A percentile compares a stretch with the other conserved stretches of the same genome.
Conservation (phyloP, 2,329 filamentous ascomycete genomes). For the Didymella keratinophila region DNA sequence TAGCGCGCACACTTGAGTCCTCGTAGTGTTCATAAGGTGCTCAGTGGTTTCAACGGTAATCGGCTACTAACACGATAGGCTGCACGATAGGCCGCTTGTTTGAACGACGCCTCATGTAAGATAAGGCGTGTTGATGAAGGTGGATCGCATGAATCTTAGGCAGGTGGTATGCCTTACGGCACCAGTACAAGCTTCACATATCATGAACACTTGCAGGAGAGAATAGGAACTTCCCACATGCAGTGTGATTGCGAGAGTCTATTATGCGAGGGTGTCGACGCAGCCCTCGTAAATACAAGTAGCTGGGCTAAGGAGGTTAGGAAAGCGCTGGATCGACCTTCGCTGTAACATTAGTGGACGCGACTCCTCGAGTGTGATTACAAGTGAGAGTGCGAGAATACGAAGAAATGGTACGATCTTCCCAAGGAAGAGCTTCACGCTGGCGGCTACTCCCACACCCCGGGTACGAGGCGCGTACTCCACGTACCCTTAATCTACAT, state of each 20-base stretch:
- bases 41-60: constrained; percentile 13
- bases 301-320: neutral
- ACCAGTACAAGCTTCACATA: neutral
- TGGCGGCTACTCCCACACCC: constrained; percentile 9
- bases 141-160: constrained; percentile 7
- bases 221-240: neutral
- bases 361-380: neutral
- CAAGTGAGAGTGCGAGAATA: neutral
- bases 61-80: constrained; percentile 1
- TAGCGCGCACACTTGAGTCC: too few species aligned
- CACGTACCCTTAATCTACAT: constrained; percentile 9
- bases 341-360: neutral
- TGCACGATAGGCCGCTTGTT: constrained; percentile 11
- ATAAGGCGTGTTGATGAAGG: constrained; percentile 8
- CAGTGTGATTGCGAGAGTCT: neutral
- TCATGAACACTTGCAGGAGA: neutral
- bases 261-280: neutral
- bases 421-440: neutral
- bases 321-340: neutral
- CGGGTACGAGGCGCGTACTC: neutral
- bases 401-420: neutral
- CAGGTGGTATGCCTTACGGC: neutral
- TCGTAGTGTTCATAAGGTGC: constrained; percentile 8
- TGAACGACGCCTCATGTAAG: constrained; percentile 9
- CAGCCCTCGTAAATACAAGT: neutral